Base-by-base conservation (phyloP, 495 filamentous ascomycete genomes). In the Thermochaetoides thermophila region DNA sequence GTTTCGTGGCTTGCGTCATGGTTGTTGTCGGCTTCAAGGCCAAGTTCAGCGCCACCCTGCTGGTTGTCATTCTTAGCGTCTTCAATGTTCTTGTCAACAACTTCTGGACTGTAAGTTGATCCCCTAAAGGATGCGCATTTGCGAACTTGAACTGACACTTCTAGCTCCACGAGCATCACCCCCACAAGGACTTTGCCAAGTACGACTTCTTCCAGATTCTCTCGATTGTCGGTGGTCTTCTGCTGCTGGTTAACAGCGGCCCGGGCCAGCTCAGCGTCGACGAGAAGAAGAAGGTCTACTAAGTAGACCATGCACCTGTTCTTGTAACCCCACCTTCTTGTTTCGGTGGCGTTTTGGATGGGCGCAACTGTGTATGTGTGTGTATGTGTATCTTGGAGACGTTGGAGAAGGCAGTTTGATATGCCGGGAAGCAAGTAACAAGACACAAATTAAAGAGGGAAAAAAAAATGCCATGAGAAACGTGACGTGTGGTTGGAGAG, bases 251-350 rank as follows among this genome's bases (percentile, higher is more conserved):
- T 58, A 97, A 97, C 73, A 95, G 87, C 76, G 89, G 89, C 34
- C 91, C 89, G 9, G 89, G 89, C 29, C 82, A 93, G 60, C 78
- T 95, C 64, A 91, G 81, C 56, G 84, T 97, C 59, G 89, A 97
- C 57, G 91, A 96, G 72, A 97, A 97, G 78, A 97, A 97, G 78
- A 97, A 97, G 71, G 89, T 97, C 41, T 97, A 97, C 62, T 97
- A 80, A 32, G 26, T 15, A 17, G 13, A 3, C 14, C 24, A n/a
- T n/a, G n/a, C n/a, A n/a, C n/a, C n/a, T n/a, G n/a, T n/a, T n/a
- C n/a, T n/a, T n/a, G n/a, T n/a, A n/a, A n/a, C n/a, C n/a, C n/a
- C n/a, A n/a, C n/a, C n/a, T n/a, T n/a, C n/a, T n/a, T n/a, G n/a
- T n/a, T n/a, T n/a, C n/a, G n/a, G n/a, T n/a, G n/a, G n/a, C n/a